Base-by-base conservation (phyloP, 768 basidiomycete species). In the Serendipita sp. region DNA sequence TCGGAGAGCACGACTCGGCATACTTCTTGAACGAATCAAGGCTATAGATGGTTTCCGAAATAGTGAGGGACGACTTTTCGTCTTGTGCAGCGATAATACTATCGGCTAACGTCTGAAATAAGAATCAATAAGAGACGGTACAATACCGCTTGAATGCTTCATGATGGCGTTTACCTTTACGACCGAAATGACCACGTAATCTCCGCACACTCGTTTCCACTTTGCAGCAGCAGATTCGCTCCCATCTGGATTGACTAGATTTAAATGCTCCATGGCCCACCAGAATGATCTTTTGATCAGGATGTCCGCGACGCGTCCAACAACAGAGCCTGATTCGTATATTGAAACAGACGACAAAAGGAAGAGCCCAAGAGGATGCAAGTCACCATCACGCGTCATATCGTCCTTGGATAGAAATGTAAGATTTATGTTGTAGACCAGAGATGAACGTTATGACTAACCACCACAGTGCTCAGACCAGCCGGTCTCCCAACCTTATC, bases 181-280 rank as follows among this genome's bases (percentile, higher is more conserved):
- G 44, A 86, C 74, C n/a, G 75, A 70, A 35, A 88, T 70, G 35
- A 89, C 71, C 13, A 91, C 86, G 70, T 89, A 88, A 47, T 86
- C 83, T 7, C 88, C 89, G 72, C 78, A 82, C 73, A 86, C 67
- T 67, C 72, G 67, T 73, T 80, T 76, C 86, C 82, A 83, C 64
- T 76, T 73, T 64, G 79, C 76, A 4, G 70, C 69, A 45, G 79
- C 77, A 45, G 75, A 75, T 30, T 78, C 75, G 35, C 73, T 75
- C 30, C 71, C 69, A 8, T 67, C 69, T 2, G 75, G 70, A 18
- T 81, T 82, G 4, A 88, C 81, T 2, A 92, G 74, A 30, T 83
- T 86, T n/a, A 86, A 76, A 67, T 89, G 88, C 67, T 86, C 84
- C 65, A 93, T 79, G 2, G 86, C 84, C 91, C 91, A 93, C 87